Evolutionary conservation across 331 rosid species (phyloP).

Genomic region (Pyracantha coccinea): DNA sequence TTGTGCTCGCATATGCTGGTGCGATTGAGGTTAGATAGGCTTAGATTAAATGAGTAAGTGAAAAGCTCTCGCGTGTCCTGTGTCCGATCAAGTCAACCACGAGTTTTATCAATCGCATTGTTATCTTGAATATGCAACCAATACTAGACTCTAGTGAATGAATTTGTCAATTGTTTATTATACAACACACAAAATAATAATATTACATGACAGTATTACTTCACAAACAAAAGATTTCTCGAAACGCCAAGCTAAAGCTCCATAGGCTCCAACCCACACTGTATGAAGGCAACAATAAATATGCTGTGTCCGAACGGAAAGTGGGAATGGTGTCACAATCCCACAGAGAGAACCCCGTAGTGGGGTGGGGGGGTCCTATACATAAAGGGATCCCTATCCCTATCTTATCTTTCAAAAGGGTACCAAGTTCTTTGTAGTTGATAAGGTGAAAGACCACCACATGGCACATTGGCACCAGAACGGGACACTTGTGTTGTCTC

Average conservation of each 20-base stretch:
- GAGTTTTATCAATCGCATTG: too few species aligned
- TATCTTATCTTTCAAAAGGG: constrained; percentile 14
- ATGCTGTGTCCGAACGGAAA: neutral
- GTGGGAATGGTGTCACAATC: neutral
- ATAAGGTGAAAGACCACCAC: constrained; percentile 33
- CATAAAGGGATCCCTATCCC: neutral
- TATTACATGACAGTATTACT: neutral
- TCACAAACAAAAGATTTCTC: neutral
- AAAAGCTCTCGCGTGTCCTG: too few species aligned
- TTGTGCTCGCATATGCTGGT: too few species aligned
- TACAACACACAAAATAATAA: neutral
- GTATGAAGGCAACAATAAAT: neutral
- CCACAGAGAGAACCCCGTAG: neutral
- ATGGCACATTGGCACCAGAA: constrained; percentile 23
- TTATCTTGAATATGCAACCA: too few species aligned
- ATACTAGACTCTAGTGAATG: too few species aligned
- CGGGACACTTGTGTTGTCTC: constrained; percentile 5
- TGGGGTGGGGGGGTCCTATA: neutral
- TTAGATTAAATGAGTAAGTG: too few species aligned
- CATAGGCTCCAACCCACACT: neutral
- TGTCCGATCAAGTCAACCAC: too few species aligned
- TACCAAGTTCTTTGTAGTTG: constrained; percentile 32
- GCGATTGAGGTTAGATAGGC: too few species aligned
- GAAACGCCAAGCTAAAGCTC: neutral
- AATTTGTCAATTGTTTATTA: too few species aligned